A percentile compares a stretch with the other conserved stretches of the same genome.
Conservation (phyloP, 805 yeast species). For the Candida maesae region DNA sequence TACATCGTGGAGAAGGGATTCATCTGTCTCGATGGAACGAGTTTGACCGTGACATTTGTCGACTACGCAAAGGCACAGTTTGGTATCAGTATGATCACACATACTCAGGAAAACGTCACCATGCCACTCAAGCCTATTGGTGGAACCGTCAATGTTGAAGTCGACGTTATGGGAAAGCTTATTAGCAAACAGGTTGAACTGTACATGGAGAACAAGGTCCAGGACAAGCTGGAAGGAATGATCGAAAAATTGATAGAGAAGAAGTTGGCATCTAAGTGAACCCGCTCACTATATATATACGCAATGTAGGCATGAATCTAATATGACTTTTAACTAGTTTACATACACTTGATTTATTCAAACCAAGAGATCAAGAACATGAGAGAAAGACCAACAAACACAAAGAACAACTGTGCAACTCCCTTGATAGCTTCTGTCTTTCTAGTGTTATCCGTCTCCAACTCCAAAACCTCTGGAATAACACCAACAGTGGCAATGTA, state of each 20-base stretch:
- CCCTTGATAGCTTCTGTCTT: slow-evolving; percentile 37
- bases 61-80: slow-evolving; percentile 55
- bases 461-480: slow-evolving; percentile 65
- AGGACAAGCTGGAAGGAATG: slow-evolving; percentile 27
- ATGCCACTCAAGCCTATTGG: slow-evolving; percentile 64
- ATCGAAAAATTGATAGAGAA: slow-evolving; percentile 37
- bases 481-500: slow-evolving; percentile 73
- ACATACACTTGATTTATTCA: slow-evolving; percentile 12
- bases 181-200: slow-evolving; percentile 79
- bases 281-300: background rate
- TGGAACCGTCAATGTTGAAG: slow-evolving; percentile 81
- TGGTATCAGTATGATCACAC: slow-evolving; percentile 86
- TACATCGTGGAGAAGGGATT: slow-evolving; percentile 96
- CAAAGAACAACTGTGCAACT: slow-evolving; percentile 43
- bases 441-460: slow-evolving; percentile 34
- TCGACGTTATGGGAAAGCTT: slow-evolving; percentile 89
- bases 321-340: no score
- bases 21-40: slow-evolving; percentile 88
- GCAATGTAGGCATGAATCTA: no score
- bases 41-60: slow-evolving; percentile 82
- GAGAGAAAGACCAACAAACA: slow-evolving; percentile 50
- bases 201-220: slow-evolving; percentile 33
- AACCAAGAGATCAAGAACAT: slow-evolving; percentile 44
- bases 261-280: slow-evolving; percentile 28
- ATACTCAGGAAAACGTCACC: slow-evolving; percentile 80